phyloP scores from a whole-genome alignment of 805 yeast species.

The Brettanomyces bruxellensis region DNA sequence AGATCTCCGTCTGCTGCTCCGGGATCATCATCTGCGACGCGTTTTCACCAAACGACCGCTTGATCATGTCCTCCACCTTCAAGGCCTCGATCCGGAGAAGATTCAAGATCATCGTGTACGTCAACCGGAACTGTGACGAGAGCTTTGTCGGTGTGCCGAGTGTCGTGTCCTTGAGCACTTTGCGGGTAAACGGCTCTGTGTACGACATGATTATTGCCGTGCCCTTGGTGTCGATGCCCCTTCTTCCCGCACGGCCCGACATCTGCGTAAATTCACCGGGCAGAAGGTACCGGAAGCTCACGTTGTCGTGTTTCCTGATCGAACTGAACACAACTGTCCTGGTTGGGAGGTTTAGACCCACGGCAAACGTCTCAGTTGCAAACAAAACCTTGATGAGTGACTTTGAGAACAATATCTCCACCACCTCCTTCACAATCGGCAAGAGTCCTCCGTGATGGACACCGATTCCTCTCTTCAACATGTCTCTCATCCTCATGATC shows the following conservation, averaged over 20 bases:
- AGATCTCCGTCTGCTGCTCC: constrained; percentile 66
- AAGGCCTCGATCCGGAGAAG: constrained; percentile 87
- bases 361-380: constrained; percentile 98
- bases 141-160: constrained; percentile 87
- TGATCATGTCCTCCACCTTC: constrained; percentile 97
- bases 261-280: constrained; percentile 98
- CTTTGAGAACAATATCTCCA: constrained; percentile 84
- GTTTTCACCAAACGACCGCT: constrained; percentile 90
- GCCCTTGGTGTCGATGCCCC: constrained; percentile 91
- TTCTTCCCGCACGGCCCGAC: constrained; percentile 98
- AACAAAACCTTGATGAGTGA: constrained; percentile 83
- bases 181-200: constrained; percentile 47
- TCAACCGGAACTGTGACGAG: constrained; percentile 85
- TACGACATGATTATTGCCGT: constrained; percentile 91
- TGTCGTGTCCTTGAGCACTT: constrained; percentile 68
- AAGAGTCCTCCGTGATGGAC: constrained; percentile 95
- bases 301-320: constrained; percentile 84
- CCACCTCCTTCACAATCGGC: constrained; percentile 87
- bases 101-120: constrained; percentile 92
- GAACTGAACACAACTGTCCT: constrained; percentile 90
- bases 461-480: constrained; percentile 88
- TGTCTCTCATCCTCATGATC: constrained; percentile 69
- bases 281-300: constrained; percentile 64
- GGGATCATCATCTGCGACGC: constrained; percentile 78
- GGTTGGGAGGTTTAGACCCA: constrained; percentile 96